Evolutionary conservation across 139 green algal genomes (phyloP), one percentile per base, ranked within the genome.

Genomic region (Chlamydomonas incerta): DNA sequence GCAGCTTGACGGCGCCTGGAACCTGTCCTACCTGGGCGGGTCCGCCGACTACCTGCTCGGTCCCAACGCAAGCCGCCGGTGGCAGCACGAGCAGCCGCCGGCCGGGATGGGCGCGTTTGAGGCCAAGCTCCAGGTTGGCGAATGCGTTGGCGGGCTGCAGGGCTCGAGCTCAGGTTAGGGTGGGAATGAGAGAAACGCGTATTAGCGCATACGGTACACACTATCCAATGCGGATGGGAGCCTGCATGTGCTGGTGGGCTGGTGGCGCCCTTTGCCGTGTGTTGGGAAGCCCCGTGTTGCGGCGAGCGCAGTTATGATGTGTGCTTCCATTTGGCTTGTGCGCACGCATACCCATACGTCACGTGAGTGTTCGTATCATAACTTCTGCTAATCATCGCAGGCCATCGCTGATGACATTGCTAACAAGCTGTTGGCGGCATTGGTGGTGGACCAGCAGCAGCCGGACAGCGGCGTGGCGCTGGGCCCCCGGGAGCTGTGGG

Each of bases 401-500:
- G 73, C 73, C 52, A 50, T 68, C 31, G 52, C 73, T 5, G n/a
- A 68, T 17, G 52, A 69, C 26, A 33, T 52, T 55, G 73, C 52
- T 31, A 24, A 33, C 52, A 80, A 50, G 52, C 34, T 80, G 31
- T 17, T 15, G 31, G 41, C 9, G 46, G 9, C 28, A 50, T 13
- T 13, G 21, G 55, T 18, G 55, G 55, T 10, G 55, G 55, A 50
- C 6, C 41, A 50, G 41, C 41, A 50, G 41, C 41, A 50, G 41
- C 41, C 5, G 41, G 41, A 13, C 52, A 52, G 13, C 52, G 73
- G 52, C 73, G 73, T 18, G 73, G 73, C 52, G 31, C 37, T 52
- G 52, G 9, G 73, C 73, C 52, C 73, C 2, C 73, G 26, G 52
- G 73, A 80, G 52, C 73, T 80, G 50, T 80, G 73, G 73, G 73